These are phyloP conservation scores for Magnaporthiopsis rhizophila DNA, from an alignment of 2,329 filamentous ascomycete species.

Conservation along the genomic window DNA sequence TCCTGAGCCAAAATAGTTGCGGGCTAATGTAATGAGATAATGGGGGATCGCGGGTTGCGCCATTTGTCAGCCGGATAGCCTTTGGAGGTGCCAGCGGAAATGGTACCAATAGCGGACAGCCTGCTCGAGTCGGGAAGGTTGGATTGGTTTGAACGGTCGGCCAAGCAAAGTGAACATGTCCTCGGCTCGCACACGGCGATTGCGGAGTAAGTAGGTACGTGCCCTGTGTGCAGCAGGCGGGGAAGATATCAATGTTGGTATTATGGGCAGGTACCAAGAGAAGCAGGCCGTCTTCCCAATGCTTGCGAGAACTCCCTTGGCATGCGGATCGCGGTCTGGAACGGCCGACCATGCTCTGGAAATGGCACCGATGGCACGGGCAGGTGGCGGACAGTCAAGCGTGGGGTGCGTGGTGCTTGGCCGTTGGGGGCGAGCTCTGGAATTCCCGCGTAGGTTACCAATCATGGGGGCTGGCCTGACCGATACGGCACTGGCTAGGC, in stretches of 20 bases:
- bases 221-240: too few species aligned
- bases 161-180: neutral
- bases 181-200: neutral
- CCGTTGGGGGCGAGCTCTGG: neutral
- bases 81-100: neutral
- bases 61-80: neutral
- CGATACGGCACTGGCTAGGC: neutral
- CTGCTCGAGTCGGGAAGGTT: neutral
- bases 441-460: neutral
- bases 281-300: neutral
- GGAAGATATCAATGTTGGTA: too few species aligned
- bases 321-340: neutral
- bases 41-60: too few species aligned
- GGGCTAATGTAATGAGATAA: neutral
- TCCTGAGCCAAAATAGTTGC: too few species aligned
- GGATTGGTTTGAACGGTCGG: neutral
- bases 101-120: neutral
- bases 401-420: neutral
- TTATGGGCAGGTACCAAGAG: too few species aligned
- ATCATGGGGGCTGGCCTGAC: neutral
- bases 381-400: neutral
- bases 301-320: neutral
- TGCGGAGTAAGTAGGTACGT: neutral
- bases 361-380: neutral
- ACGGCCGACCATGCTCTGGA: neutral